These are phyloP conservation scores for Penicillium cataractarum DNA, from an alignment of 495 filamentous ascomycete species.

Conservation along the genomic window DNA sequence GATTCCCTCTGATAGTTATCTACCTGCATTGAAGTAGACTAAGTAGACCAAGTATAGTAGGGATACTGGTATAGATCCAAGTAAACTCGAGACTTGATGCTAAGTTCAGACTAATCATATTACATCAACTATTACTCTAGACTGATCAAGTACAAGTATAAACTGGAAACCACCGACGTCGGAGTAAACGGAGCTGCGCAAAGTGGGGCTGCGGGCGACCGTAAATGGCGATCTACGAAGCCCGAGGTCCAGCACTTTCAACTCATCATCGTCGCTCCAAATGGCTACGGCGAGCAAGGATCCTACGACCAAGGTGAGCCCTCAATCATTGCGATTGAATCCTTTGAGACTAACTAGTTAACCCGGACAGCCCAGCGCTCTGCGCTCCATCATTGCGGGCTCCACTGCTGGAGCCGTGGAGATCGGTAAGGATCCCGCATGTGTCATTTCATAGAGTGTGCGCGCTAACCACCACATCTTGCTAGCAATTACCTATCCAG, in stretches of 20 bases:
- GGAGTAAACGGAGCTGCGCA: slow-evolving; percentile 19
- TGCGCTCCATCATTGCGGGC: slow-evolving; percentile 87
- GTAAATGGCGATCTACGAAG: slow-evolving; percentile 21
- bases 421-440: slow-evolving; percentile 63
- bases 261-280: slow-evolving; percentile 9
- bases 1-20: slow-evolving; percentile 26
- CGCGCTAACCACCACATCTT: slow-evolving; percentile 18
- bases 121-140: too few relatives aligned
- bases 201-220: slow-evolving; percentile 25
- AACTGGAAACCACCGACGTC: background rate
- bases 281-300: slow-evolving; percentile 50
- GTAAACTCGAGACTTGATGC: too few relatives aligned
- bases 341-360: slow-evolving; percentile 23
- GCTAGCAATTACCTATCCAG: slow-evolving; percentile 92
- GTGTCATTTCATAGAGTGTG: slow-evolving; percentile 2
- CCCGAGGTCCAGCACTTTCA: slow-evolving; percentile 22
- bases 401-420: slow-evolving; percentile 91
- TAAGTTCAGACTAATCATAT: too few relatives aligned
- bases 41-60: background rate
- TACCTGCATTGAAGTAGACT: background rate
- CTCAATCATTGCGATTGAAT: background rate
- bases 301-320: slow-evolving; percentile 47
- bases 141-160: background rate
- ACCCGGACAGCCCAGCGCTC: slow-evolving; percentile 65
- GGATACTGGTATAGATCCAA: background rate